Conservation (phyloP, 345 rosid genomes). For the Tarenaya hassleriana region DNA sequence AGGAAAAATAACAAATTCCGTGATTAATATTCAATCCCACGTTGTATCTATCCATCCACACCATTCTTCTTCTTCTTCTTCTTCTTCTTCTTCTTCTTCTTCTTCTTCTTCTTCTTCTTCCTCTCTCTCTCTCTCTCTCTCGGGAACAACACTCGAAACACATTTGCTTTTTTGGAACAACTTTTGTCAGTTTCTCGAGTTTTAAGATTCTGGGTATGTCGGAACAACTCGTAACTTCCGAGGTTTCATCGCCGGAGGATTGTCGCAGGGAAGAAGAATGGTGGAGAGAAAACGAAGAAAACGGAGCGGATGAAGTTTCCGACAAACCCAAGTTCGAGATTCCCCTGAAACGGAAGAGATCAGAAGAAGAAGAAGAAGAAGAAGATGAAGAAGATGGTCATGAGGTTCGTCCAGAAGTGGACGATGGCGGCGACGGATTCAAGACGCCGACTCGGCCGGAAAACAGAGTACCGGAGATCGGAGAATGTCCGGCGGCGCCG, state of each 20-base stretch:
- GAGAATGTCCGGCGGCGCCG: conserved; percentile 28
- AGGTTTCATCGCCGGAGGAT: too few relatives aligned
- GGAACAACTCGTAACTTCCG: background rate
- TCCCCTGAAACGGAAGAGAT: conserved; percentile 25
- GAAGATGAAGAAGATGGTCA: too few relatives aligned
- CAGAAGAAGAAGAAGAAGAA: conserved; percentile 19
- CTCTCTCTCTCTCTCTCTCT: background rate
- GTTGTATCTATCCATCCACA: conserved; percentile 35
- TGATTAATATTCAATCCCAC: conserved; percentile 32
- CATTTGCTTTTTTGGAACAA: background rate
- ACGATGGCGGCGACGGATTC: conserved; percentile 21
- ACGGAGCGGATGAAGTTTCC: background rate
- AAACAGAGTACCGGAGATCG: conserved; percentile 23
- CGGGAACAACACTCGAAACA: conserved; percentile 5
- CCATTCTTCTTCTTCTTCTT: conserved; percentile 13
- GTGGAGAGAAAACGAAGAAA: conserved; percentile 7
- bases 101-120: background rate
- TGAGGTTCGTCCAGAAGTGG: conserved; percentile 4
- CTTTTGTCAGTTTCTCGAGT: conserved; percentile 2
- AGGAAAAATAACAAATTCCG: conserved; percentile 27
- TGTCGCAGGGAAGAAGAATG: conserved; percentile 7
- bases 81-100: background rate
- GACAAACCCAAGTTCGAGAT: conserved; percentile 8
- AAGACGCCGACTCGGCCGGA: conserved; percentile 29
- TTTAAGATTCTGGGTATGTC: conserved; percentile 1